These are phyloP conservation scores for Salix purpurea DNA, from an alignment of 345 rosid species.

Conservation along the genomic window DNA sequence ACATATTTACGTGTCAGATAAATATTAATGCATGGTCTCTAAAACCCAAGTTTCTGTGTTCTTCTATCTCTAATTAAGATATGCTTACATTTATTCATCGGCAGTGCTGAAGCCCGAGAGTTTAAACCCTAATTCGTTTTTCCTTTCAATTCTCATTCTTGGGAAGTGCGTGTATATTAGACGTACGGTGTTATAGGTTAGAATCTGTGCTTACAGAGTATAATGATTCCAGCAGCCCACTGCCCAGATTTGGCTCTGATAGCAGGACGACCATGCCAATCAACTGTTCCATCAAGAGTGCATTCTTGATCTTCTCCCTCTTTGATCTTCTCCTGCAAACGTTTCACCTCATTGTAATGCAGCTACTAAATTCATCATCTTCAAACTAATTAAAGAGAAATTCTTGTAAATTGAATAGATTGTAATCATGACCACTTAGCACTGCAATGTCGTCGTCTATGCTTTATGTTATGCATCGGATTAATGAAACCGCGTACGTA, in stretches of 20 bases:
- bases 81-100: background rate
- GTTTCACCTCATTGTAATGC: background rate
- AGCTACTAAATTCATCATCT: background rate
- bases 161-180: too few species aligned
- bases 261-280: constrained; percentile 67
- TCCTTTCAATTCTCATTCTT: background rate
- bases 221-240: constrained; percentile 79
- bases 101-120: background rate
- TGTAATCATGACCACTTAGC: background rate
- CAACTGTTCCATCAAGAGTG: constrained; percentile 74
- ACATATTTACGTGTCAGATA: constrained; percentile 39
- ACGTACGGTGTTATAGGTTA: background rate
- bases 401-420: background rate
- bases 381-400: too few species aligned
- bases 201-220: constrained; percentile 52
- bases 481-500: too few species aligned
- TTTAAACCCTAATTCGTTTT: constrained; percentile 21
- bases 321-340: constrained; percentile 32
- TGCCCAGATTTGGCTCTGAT: constrained; percentile 58
- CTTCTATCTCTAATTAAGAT: background rate
- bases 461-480: background rate
- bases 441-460: background rate
- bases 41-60: background rate
- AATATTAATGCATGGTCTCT: constrained; percentile 30
- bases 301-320: constrained; percentile 36